phyloP scores from a whole-genome alignment of 2,329 filamentous ascomycete genomes.

The Zymoseptoria pseudotritici region DNA sequence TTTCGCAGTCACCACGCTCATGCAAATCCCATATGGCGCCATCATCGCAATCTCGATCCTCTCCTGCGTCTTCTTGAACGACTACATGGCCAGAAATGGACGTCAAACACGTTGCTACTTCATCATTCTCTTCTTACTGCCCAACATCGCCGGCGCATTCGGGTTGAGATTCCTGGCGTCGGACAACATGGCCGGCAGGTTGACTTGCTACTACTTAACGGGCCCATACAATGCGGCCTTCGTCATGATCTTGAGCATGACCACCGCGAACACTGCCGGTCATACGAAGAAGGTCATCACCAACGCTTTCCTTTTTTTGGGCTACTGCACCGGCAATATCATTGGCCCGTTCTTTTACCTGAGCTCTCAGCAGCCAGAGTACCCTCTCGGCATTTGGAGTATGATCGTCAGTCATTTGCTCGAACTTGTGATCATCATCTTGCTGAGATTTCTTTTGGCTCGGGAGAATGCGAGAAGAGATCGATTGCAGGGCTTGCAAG shows the following conservation, averaged over 20 bases:
- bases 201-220: conserved; percentile 53
- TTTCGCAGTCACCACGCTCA: conserved; percentile 41
- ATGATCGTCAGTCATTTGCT: conserved; percentile 50
- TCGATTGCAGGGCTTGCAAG: conserved; percentile 39
- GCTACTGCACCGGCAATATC: conserved; percentile 47
- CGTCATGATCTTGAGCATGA: conserved; percentile 43
- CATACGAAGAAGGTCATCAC: conserved; percentile 59
- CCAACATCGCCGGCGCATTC: conserved; percentile 52
- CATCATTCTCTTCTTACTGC: conserved; percentile 50
- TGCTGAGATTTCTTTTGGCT: conserved; percentile 41
- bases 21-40: conserved; percentile 47
- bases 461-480: conserved; percentile 46
- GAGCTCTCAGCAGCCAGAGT: conserved; percentile 44
- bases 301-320: conserved; percentile 54
- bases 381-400: conserved; percentile 48
- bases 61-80: conserved; percentile 42
- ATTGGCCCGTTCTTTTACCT: conserved; percentile 58
- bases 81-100: conserved; percentile 28
- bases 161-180: conserved; percentile 49
- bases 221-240: conserved; percentile 47
- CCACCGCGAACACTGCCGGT: conserved; percentile 46
- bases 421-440: conserved; percentile 41
- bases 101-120: conserved; percentile 37
- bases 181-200: conserved; percentile 44
- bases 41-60: conserved; percentile 46